Base-by-base conservation (phyloP, 345 rosid species). In the Pugionium cornutum region DNA sequence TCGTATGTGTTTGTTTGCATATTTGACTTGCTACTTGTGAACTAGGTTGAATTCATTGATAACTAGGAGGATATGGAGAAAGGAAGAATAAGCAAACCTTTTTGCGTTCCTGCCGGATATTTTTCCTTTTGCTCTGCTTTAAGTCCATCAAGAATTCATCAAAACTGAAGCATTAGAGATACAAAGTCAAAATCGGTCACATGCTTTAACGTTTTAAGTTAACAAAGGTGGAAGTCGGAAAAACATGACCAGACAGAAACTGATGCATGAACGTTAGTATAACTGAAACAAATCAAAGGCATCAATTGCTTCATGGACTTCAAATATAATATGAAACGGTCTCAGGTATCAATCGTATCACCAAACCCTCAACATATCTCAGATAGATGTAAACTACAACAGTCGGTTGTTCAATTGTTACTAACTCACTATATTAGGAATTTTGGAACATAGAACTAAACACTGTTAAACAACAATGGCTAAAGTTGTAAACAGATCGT, bases 141-240 rank as follows among this genome's bases (percentile, higher is more conserved):
- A 89, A 79, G 79, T 89, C 97, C 97, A 89, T 89, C 84, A 89
- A 79, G 73, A 92, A 89, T 69, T 89, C 97, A 73, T 92, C 97
- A 83, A 92, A 92, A 69, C 98, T 92, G 84, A 55, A 60, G 50
- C 43, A 31, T 48, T 36, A 66, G 28, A 67, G 51, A 60, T 33
- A 11, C 66, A 49, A 36, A 64, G 54, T 66, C 10, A 35, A 34
- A 41, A 63, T 58, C 58, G 62, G 34, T 65, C 36, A 45, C 45
- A 41, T 53, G 41, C 6, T 37, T 9, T 3, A 43, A 29, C 25
- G 8, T 67, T 67, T 47, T 27, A 44, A 30, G 41, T 1, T 9
- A 34, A 27, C 2, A 49, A 33, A 28, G 9, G 6, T 36, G 33
- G 29, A 41, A 41, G 4, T n/a, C 41, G 34, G 7, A 42, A 66